Base-by-base conservation (phyloP, 2,329 filamentous ascomycete species). In the Lachnellula occidentalis region DNA sequence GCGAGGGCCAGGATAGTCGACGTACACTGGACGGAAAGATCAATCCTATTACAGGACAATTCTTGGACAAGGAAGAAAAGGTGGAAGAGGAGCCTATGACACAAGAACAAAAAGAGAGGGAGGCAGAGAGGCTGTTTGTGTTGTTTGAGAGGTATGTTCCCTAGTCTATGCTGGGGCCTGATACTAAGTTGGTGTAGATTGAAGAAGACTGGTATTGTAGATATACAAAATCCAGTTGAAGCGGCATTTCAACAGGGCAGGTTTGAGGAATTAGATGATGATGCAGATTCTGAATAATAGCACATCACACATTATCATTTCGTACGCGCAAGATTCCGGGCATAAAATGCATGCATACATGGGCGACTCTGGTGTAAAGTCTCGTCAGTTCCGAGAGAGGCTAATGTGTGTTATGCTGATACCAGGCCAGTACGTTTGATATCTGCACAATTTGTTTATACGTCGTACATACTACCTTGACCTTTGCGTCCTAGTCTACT, bases 91-190 rank as follows among this genome's bases (percentile, higher is more conserved):
- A 83, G 1, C 82, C 88, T 48, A 96, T 97, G 92, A 94, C 88
- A 0, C 77, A 88, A 46, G 91, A 92, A 61, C 92, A 97, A 73
- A 96, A 92, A 70, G 89, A 96, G 70, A 78, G 88, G 55, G 94
- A 99, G 37, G 67, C 67, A 3, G 67, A 69, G 57, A 65, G 55
- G 48, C 42, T 69, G 41, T 68, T 68, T 59, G 65, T 68, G 22
- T 54, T 69, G 12, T 68, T 69, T 55, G 67, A 69, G 24, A 63
- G 66, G 66, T 69, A 57, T 48, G 57, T 56, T 22, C 21, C 19
- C 9, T 8, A 17, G 24, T 14, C 2, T 36, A 21, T 11, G 31
- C 19, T n/a, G 8, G 19, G 34, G 6, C 19, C 14, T 27, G 14
- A 50, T 48, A 39, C 58, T 62, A 49, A 62, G 43, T 19, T 12